A percentile compares a stretch with the other conserved stretches of the same genome.
These are phyloP conservation scores for Diaporthe sp. DNA, from an alignment of 2,329 filamentous ascomycete genomes.

Conservation along the genomic window DNA sequence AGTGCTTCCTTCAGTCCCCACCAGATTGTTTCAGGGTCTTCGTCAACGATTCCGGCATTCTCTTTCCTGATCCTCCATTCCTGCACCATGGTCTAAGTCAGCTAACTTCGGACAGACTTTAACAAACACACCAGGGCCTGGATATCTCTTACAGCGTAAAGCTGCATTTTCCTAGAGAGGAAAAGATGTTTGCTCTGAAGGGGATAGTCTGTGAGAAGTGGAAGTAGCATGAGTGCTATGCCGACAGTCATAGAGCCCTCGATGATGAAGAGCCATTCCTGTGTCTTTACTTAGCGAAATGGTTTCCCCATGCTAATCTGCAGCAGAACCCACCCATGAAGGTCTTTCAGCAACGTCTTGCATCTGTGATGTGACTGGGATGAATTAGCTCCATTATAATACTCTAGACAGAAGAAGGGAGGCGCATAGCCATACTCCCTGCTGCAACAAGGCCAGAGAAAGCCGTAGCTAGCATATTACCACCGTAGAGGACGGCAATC, in stretches of 20 bases:
- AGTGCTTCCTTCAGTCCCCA: conserved; percentile 38
- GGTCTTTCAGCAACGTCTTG: neutral
- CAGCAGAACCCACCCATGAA: neutral
- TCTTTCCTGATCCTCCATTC: conserved; percentile 47
- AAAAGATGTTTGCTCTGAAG: conserved; percentile 42
- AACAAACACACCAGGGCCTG: neutral
- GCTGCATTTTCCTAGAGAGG: conserved; percentile 40
- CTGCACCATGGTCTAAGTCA: conserved; percentile 35
- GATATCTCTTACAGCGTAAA: neutral
- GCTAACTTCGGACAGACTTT: neutral
- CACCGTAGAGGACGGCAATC: conserved; percentile 53
- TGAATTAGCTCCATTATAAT: neutral
- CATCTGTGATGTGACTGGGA: conserved; percentile 9
- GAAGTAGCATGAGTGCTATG: conserved; percentile 47
- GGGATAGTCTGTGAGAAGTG: conserved; percentile 42
- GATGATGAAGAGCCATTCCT: conserved; percentile 54
- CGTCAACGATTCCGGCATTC: conserved; percentile 45
- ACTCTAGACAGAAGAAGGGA: neutral
- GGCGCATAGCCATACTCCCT: neutral
- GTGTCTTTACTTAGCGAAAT: neutral
- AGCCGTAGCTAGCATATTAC: conserved; percentile 52
- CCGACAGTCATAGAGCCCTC: conserved; percentile 53
- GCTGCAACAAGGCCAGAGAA: conserved; percentile 54
- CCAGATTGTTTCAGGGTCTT: conserved; percentile 44
- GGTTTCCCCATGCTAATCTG: fast-evolving